Evolutionary conservation across 768 basidiomycete genomes (phyloP).

Genomic region (Tricholoma furcatifolium): DNA sequence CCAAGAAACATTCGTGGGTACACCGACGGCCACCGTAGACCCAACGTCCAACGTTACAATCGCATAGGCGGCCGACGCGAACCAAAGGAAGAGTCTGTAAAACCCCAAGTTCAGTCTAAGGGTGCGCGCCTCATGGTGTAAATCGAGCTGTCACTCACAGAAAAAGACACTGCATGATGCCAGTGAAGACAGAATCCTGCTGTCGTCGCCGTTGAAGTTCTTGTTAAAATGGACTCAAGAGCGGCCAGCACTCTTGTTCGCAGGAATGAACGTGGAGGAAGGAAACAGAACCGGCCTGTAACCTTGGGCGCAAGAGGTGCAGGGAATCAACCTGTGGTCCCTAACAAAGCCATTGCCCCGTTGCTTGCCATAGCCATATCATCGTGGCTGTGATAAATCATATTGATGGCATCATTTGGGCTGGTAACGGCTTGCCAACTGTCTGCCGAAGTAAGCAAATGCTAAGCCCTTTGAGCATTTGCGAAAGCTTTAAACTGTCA

Average conservation of each 20-base stretch:
- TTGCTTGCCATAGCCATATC: not conserved
- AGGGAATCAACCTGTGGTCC: not conserved
- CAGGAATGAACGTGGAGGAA: not conserved
- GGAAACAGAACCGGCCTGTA: constrained; percentile 5
- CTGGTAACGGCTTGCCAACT: not conserved
- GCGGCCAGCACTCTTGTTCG: constrained; percentile 12
- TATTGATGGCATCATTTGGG: not conserved
- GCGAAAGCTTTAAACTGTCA: too few species aligned
- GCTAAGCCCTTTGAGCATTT: too few species aligned
- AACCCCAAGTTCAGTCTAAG: not conserved
- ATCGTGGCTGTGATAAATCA: constrained; percentile 1
- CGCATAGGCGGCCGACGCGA: not conserved
- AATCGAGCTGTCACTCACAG: constrained; percentile 1
- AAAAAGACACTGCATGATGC: constrained; percentile 11
- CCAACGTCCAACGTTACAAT: not conserved
- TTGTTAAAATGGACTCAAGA: not conserved
- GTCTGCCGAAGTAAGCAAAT: too few species aligned
- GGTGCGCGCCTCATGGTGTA: not conserved
- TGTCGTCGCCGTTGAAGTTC: not conserved
- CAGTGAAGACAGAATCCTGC: constrained; percentile 6
- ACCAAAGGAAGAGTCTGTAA: not conserved
- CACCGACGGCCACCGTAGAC: not conserved
- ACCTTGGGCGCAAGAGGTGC: not conserved
- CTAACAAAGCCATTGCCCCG: not conserved
- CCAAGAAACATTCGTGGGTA: constrained; percentile 5